Evolutionary conservation across 176 grass and related monocot genomes (phyloP).

Genomic region (Luzula sylvatica): DNA sequence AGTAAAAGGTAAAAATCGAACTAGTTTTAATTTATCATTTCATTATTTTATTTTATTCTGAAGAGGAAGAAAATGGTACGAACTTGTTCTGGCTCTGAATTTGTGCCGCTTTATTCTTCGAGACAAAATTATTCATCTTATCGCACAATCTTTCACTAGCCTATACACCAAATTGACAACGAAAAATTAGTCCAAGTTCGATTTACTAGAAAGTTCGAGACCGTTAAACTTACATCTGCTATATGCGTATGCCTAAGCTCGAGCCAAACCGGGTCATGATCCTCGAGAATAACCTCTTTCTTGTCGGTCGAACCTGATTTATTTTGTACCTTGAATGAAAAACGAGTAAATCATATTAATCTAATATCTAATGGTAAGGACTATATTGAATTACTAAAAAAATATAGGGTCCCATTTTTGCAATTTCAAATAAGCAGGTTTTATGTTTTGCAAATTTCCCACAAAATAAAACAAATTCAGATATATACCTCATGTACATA

Average conservation of each 20-base stretch:
- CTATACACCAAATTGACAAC: conserved; percentile 34
- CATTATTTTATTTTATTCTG: too few relatives aligned
- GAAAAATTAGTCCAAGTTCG: conserved; percentile 19
- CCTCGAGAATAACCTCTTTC: conserved; percentile 80
- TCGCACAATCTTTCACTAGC: conserved; percentile 91
- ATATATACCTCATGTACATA: conserved; percentile 75
- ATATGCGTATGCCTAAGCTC: conserved; percentile 94
- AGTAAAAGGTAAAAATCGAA: conserved; percentile 12
- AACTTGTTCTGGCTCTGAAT: conserved; percentile 33
- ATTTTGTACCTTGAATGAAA: conserved; percentile 56
- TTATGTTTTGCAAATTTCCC: too few relatives aligned
- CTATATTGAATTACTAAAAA: too few relatives aligned
- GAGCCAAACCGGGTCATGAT: conserved; percentile 86
- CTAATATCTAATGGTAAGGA: too few relatives aligned
- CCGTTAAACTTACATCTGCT: conserved; percentile 55
- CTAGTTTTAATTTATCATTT: neutral
- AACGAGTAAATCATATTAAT: too few relatives aligned
- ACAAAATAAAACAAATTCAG: neutral
- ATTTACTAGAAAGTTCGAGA: neutral
- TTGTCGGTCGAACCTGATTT: conserved; percentile 48
- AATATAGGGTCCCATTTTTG: too few relatives aligned
- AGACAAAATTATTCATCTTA: conserved; percentile 70
- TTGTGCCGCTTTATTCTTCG: conserved; percentile 98
- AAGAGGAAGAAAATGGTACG: conserved; percentile 4
- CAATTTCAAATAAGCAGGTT: too few relatives aligned